Evolutionary conservation across 129 eudicot genomes (phyloP).

Genomic region (Deinandra increscens): DNA sequence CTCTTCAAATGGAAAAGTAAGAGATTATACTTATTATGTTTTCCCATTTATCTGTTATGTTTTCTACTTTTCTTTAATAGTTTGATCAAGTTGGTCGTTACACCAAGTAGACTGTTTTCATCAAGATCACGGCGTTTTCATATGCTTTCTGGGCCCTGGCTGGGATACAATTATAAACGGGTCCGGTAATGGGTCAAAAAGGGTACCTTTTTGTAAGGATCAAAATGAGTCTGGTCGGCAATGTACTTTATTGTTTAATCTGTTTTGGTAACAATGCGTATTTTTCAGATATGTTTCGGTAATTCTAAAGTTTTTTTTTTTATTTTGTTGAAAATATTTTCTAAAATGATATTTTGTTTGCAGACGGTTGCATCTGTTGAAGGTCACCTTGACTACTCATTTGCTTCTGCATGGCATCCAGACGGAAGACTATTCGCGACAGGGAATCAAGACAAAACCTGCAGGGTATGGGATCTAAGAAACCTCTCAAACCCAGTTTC

Average conservation of each 20-base stretch:
- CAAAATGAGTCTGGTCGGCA: too few relatives aligned
- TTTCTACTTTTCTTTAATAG: not conserved
- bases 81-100: too few relatives aligned
- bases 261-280: not conserved
- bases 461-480: constrained; percentile 80
- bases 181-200: too few relatives aligned
- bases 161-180: too few relatives aligned
- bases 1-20: constrained; percentile 75
- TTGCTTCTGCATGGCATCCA: constrained; percentile 93
- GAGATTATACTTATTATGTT: not conserved
- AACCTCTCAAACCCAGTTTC: constrained; percentile 59
- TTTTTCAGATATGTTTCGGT: not conserved
- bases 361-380: constrained; percentile 64
- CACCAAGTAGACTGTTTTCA: too few relatives aligned
- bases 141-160: too few relatives aligned
- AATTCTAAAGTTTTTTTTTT: not conserved
- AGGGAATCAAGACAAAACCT: constrained; percentile 90
- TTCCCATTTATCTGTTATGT: not conserved
- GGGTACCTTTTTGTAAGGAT: too few relatives aligned
- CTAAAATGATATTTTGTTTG: not conserved
- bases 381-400: constrained; percentile 86
- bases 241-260: too few relatives aligned
- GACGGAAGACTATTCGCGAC: constrained; percentile 67
- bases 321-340: not conserved
- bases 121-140: too few relatives aligned